These are phyloP conservation scores for Daedaleopsis sinensis DNA, from an alignment of 768 basidiomycete species.

Conservation along the genomic window DNA sequence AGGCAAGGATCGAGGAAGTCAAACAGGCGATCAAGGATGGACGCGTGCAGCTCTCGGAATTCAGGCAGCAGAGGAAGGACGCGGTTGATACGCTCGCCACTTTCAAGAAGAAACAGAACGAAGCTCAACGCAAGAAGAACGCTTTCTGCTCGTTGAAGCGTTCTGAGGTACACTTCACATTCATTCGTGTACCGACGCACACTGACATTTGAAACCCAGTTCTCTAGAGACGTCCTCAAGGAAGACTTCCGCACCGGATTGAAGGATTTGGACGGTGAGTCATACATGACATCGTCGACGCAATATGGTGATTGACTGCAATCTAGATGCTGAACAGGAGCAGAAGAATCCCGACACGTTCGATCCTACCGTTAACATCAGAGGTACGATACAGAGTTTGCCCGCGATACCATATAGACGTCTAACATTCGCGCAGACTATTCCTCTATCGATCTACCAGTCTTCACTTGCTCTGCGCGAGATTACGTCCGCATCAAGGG, in stretches of 20 bases:
- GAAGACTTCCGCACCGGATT: slow-evolving; percentile 62
- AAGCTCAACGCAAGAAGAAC: slow-evolving; percentile 52
- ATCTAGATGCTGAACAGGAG: slow-evolving; percentile 56
- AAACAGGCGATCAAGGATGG: slow-evolving; percentile 44
- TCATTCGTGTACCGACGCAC: background rate
- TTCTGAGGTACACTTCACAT: slow-evolving; percentile 44
- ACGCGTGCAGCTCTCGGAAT: slow-evolving; percentile 41
- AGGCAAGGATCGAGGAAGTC: slow-evolving; percentile 46
- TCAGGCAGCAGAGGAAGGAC: slow-evolving; percentile 45
- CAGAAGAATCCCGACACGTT: slow-evolving; percentile 59
- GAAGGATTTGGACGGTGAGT: slow-evolving; percentile 59
- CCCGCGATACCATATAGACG: background rate
- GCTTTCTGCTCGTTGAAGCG: slow-evolving; percentile 61
- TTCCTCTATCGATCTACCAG: slow-evolving; percentile 59
- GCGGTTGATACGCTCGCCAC: slow-evolving; percentile 38
- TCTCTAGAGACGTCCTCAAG: slow-evolving; percentile 56
- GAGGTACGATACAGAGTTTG: slow-evolving; percentile 39
- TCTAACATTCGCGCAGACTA: slow-evolving; percentile 46
- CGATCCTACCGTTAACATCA: slow-evolving; percentile 50
- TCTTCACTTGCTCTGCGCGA: slow-evolving; percentile 62
- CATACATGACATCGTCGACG: background rate
- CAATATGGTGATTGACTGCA: background rate
- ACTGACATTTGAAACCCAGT: slow-evolving; percentile 36
- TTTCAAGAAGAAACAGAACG: slow-evolving; percentile 42
- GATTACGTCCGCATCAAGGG: slow-evolving; percentile 61